Percentiles rank a stretch among this genome's conserved stretches.
These are phyloP conservation scores for Termitomyces sp. DNA, from an alignment of 1,284 basidiomycete genomes.

Conservation along the genomic window DNA sequence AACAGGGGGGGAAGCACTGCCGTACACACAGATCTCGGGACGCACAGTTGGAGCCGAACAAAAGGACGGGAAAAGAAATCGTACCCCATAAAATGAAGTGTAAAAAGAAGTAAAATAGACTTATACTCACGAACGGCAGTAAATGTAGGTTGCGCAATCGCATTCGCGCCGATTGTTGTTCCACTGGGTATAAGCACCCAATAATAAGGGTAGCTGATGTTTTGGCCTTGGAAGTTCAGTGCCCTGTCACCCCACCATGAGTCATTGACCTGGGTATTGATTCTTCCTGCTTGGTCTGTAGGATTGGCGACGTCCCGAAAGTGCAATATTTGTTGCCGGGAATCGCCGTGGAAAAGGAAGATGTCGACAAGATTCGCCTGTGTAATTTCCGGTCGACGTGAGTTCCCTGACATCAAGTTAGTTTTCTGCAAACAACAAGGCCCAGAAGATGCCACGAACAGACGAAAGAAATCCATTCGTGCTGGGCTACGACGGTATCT, in stretches of 20 bases:
- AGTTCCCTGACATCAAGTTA: constrained; percentile 36
- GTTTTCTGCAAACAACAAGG: constrained; percentile 2
- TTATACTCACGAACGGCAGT: constrained; percentile 65
- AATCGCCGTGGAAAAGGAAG: constrained; percentile 67
- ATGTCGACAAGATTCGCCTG: constrained; percentile 54
- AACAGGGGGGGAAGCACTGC: background rate
- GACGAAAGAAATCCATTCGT: constrained; percentile 67
- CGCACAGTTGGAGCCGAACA: background rate
- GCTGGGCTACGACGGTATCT: constrained; percentile 52
- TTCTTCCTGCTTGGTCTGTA: constrained; percentile 46
- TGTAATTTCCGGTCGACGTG: constrained; percentile 39
- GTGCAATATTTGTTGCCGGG: constrained; percentile 40
- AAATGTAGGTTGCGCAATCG: constrained; percentile 64
- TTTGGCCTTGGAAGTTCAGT: constrained; percentile 42
- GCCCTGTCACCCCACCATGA: constrained; percentile 65
- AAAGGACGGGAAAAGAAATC: background rate
- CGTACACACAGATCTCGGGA: background rate
- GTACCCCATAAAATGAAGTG: background rate
- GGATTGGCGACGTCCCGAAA: constrained; percentile 42
- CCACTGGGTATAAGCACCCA: constrained; percentile 64
- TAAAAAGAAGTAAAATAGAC: background rate
- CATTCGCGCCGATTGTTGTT: constrained; percentile 45
- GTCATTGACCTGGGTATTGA: constrained; percentile 60
- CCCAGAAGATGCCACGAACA: constrained; percentile 44
- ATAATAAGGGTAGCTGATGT: constrained; percentile 62